Percentiles rank a stretch among this genome's conserved stretches.
Evolutionary conservation across 1,284 basidiomycete species (phyloP).

Genomic region (Ceratobasidium sp.): DNA sequence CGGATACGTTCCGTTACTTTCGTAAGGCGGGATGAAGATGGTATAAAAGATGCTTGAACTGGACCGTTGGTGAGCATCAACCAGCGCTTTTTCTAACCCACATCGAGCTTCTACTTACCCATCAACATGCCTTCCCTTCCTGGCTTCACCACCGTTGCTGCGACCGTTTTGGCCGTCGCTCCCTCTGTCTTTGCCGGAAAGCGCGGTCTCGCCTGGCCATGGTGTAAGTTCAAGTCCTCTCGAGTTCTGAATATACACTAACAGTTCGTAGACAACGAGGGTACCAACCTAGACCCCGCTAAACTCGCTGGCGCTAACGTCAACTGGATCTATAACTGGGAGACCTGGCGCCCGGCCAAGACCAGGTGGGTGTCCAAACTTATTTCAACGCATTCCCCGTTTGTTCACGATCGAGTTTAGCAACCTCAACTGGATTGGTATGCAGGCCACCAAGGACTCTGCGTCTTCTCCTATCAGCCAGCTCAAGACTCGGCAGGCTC

Average conservation of each 20-base stretch:
- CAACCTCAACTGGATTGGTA: constrained; percentile 27
- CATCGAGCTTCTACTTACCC: not conserved
- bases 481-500: constrained; percentile 21
- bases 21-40: not conserved
- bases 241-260: too few relatives aligned
- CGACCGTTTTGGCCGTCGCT: constrained; percentile 13
- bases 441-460: constrained; percentile 20
- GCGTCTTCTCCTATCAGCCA: constrained; percentile 33
- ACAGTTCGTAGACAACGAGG: constrained; percentile 24
- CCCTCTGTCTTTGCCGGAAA: constrained; percentile 18
- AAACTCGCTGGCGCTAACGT: constrained; percentile 25
- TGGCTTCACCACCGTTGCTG: constrained; percentile 20
- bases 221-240: not conserved
- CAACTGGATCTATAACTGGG: constrained; percentile 42
- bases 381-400: too few relatives aligned
- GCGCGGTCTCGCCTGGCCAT: constrained; percentile 33
- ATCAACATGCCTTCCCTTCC: constrained; percentile 26
- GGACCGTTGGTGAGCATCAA: not conserved
- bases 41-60: not conserved
- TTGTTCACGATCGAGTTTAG: not conserved
- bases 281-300: constrained; percentile 14
- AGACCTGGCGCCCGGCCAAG: constrained; percentile 43
- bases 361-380: constrained; percentile 22
- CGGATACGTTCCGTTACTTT: too few relatives aligned
- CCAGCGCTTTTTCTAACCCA: not conserved